phyloP scores from a whole-genome alignment of 2,329 filamentous ascomycete species.

The Fusarium fujikuroi region DNA sequence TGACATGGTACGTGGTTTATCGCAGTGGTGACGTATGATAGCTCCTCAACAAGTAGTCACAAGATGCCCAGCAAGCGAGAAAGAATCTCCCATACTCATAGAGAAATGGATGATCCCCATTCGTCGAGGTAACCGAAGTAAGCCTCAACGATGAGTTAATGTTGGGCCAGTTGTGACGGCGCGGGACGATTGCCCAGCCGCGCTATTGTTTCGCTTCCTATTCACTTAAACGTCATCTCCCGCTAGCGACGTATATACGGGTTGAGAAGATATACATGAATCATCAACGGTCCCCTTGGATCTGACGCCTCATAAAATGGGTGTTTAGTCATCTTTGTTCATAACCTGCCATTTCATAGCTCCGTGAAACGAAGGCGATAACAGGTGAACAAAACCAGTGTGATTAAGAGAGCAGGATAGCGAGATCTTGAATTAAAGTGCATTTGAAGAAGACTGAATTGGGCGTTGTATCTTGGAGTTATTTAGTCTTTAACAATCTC shows the following conservation, averaged over 20 bases:
- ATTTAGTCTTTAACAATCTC: background rate
- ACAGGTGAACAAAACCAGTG: accelerated
- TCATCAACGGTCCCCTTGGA: background rate
- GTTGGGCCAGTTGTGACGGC: background rate
- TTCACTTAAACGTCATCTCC: background rate
- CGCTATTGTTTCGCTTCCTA: background rate
- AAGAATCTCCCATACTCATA: accelerated
- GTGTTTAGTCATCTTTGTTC: accelerated
- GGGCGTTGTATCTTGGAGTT: accelerated
- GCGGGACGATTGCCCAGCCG: background rate
- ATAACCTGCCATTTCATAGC: background rate
- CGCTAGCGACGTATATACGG: accelerated
- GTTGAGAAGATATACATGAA: accelerated
- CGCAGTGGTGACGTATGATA: accelerated
- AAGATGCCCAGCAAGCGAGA: accelerated
- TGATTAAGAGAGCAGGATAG: accelerated
- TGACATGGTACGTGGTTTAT: accelerated
- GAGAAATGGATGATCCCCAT: accelerated
- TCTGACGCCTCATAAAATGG: background rate
- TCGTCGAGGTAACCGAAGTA: background rate
- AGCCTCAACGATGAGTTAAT: background rate
- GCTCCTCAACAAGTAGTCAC: accelerated
- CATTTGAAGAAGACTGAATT: too few relatives aligned
- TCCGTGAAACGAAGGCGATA: background rate
- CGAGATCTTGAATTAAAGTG: too few relatives aligned